A percentile compares a stretch with the other conserved stretches of the same genome.
Conservation (phyloP, 2,329 filamentous ascomycete genomes). For the Calonectria montana region DNA sequence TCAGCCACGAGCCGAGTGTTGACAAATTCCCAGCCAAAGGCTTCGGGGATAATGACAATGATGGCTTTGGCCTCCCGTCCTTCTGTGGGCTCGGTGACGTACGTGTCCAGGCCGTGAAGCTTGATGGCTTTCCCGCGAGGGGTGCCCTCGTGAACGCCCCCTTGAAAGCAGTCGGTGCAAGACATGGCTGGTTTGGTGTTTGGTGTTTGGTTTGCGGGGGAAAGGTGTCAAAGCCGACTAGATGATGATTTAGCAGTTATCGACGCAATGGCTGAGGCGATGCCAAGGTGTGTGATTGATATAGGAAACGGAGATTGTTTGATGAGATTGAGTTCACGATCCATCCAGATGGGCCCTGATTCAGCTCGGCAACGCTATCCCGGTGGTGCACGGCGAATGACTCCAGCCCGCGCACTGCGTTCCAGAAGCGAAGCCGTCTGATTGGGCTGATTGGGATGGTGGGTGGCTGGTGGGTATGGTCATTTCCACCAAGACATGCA, state of each 20-base stretch:
- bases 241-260: not conserved
- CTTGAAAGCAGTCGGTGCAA: conserved; percentile 59
- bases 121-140: conserved; percentile 58
- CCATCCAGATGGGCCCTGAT: not conserved
- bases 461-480: not conserved
- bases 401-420: not conserved
- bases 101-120: conserved; percentile 61
- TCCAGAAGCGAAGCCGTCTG: not conserved
- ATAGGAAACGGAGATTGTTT: not conserved
- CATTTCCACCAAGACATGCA: not conserved
- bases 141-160: conserved; percentile 55
- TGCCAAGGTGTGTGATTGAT: not conserved
- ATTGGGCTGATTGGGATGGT: not conserved
- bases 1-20: conserved; percentile 67
- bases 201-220: too few species aligned
- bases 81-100: conserved; percentile 54
- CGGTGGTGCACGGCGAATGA: not conserved
- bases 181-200: conserved; percentile 41
- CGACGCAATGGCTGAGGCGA: not conserved
- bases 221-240: too few species aligned
- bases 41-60: conserved; percentile 66
- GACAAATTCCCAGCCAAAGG: conserved; percentile 65
- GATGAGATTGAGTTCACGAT: not conserved
- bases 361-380: not conserved
- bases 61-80: conserved; percentile 54